Conservation (phyloP, 768 basidiomycete genomes). For the Lactifluus echinatus region DNA sequence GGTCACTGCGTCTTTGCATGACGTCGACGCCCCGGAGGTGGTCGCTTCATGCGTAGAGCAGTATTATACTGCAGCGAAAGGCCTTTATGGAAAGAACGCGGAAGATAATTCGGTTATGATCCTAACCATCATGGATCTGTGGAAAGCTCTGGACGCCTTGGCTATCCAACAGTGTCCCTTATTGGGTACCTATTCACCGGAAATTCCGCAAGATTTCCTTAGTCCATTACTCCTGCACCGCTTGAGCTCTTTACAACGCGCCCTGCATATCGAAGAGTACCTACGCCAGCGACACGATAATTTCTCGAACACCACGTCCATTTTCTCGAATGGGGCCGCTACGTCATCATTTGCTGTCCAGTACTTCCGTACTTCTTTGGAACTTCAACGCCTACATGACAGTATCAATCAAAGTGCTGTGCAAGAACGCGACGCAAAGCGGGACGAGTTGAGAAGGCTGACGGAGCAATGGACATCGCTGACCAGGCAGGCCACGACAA, state of each 20-base stretch:
- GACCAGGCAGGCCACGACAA: neutral
- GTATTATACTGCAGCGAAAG: neutral
- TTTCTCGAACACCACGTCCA: neutral
- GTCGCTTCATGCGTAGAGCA: neutral
- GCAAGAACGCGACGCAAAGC: neutral
- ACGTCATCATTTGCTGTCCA: conserved; percentile 1
- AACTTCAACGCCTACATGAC: neutral
- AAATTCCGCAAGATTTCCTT: conserved; percentile 31
- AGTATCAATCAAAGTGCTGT: neutral
- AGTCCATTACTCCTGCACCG: conserved; percentile 35
- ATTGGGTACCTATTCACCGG: conserved; percentile 37
- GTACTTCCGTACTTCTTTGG: neutral
- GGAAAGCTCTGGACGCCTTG: conserved; percentile 36
- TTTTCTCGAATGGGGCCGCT: neutral
- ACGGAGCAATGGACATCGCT: neutral
- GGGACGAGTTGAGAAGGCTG: neutral
- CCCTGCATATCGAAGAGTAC: neutral
- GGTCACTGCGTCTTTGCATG: neutral
- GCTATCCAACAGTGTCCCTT: conserved; percentile 31
- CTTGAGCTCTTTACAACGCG: neutral
- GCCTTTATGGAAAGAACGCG: neutral
- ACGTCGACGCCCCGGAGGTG: neutral
- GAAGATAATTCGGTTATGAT: neutral
- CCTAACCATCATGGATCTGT: neutral
- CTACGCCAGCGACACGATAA: neutral